These are phyloP conservation scores for Xanthoceras sorbifolium DNA, from an alignment of 345 rosid genomes.

Conservation along the genomic window DNA sequence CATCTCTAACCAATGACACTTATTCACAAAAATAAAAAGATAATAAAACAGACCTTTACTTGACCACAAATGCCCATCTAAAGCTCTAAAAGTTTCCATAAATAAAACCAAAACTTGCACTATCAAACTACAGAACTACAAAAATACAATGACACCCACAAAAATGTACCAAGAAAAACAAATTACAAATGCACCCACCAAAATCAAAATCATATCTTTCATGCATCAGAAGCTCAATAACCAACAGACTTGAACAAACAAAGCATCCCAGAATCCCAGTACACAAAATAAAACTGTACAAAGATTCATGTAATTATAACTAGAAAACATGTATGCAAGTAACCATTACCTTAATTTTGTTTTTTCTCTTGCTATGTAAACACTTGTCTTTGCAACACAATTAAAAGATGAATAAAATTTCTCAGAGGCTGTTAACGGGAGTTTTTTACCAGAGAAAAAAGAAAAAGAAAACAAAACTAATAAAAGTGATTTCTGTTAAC, in stretches of 20 bases:
- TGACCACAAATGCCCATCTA: not conserved
- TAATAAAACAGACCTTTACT: not conserved
- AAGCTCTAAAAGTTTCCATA: not conserved
- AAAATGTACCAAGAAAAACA: not conserved
- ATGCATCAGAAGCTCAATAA: not conserved
- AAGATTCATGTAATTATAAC: not conserved
- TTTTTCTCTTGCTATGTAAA: not conserved
- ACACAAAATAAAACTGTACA: not conserved
- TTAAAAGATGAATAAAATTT: not conserved
- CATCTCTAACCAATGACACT: constrained; percentile 2
- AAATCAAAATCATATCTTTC: not conserved
- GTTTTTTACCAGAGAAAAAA: not conserved
- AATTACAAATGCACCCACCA: not conserved
- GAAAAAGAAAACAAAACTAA: not conserved
- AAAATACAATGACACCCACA: not conserved
- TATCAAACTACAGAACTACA: not conserved
- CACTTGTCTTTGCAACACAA: not conserved
- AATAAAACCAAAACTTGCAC: not conserved
- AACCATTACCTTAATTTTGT: constrained; percentile 6
- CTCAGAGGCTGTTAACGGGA: not conserved
- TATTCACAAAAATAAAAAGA: not conserved
- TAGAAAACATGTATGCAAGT: not conserved
- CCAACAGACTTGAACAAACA: not conserved
- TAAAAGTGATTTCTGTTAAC: not conserved
- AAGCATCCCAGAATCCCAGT: constrained; percentile 13